Percentiles rank a stretch among this genome's conserved stretches.
Evolutionary conservation across 23 red algal species (phyloP).

Genomic region (Cyanidium caldarium): DNA sequence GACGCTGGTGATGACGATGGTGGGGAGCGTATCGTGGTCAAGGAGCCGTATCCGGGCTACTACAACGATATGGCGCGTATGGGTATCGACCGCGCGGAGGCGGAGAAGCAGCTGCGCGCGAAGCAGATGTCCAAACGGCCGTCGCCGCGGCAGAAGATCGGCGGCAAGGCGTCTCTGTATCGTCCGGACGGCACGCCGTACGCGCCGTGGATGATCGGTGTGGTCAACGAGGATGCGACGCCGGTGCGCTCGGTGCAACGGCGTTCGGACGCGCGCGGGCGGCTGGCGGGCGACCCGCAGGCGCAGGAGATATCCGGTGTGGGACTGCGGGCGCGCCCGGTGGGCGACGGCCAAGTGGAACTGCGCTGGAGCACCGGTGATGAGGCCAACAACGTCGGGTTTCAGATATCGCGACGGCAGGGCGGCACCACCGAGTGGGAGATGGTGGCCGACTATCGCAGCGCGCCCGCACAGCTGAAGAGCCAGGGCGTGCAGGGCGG

Average conservation of each 20-base stretch:
- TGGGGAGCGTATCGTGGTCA: too few relatives aligned
- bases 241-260: constrained; percentile 8
- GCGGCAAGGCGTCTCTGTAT: constrained; percentile 52
- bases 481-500: constrained; percentile 69
- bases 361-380: constrained; percentile 54
- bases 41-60: constrained; percentile 21
- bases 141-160: constrained; percentile 34
- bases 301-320: constrained; percentile 55
- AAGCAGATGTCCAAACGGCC: not conserved
- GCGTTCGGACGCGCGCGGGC: constrained; percentile 45
- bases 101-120: not conserved
- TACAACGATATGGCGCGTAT: constrained; percentile 11
- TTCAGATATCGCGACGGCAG: constrained; percentile 41
- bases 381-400: constrained; percentile 70
- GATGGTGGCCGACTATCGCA: constrained; percentile 52
- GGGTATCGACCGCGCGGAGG: not conserved
- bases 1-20: too few relatives aligned
- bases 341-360: constrained; percentile 69
- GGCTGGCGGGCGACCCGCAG: constrained; percentile 75
- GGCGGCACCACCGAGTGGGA: constrained; percentile 49
- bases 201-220: constrained; percentile 78
- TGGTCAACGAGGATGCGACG: constrained; percentile 27
- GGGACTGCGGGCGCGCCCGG: constrained; percentile 42
- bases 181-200: constrained; percentile 71
- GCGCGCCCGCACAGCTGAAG: constrained; percentile 32